Base-by-base conservation (phyloP, 306 rosid species). In the Ochetophila trinervis region DNA sequence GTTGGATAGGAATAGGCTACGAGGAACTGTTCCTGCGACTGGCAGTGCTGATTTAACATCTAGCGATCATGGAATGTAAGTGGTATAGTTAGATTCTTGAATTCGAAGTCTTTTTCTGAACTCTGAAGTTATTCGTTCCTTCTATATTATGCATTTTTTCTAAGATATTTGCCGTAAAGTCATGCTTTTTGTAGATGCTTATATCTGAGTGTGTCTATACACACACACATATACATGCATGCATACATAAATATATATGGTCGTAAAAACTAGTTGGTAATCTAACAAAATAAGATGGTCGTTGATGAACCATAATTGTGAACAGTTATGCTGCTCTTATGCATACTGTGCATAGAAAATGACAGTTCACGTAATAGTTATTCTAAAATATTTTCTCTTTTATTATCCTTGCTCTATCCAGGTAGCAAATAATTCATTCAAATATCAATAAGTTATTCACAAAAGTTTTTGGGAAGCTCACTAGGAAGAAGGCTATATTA, bases 1-100 rank as follows among this genome's bases (percentile, higher is more conserved):
- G 79, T 70, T 91, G 70, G 96, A 86, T 79, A 82, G 96, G 81
- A 91, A 91, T 81, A 91, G 65, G 81, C 80, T 91, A 62, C 96
- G 76, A 74, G 97, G 97, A 72, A 52, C 81, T 15, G 30, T 91
- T 84, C 97, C 91, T 44, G 88, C 83, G 32, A 77, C 77, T 24
- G 72, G 76, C 53, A 50, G 17, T 50, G 20, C 21, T 50, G 54
- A 50, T 50, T 4, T n/a, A 17, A 5, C 54, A 48, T 59, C 90
- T 63, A 79, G 69, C 61, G 61, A 34, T 65, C 82, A 49, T 68
- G 82, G 82, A 72, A 85, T 75, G 97, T 94, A 84, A 86, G 99
- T 88, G 10, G 51, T 58, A 60, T 27, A 27, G 30, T 45, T 61
- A 19, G 19, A 16, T 17, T 36, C 13, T 58, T 32, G 7, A 18